Base-by-base conservation (phyloP, 768 basidiomycete genomes). In the Boletus speciosus region DNA sequence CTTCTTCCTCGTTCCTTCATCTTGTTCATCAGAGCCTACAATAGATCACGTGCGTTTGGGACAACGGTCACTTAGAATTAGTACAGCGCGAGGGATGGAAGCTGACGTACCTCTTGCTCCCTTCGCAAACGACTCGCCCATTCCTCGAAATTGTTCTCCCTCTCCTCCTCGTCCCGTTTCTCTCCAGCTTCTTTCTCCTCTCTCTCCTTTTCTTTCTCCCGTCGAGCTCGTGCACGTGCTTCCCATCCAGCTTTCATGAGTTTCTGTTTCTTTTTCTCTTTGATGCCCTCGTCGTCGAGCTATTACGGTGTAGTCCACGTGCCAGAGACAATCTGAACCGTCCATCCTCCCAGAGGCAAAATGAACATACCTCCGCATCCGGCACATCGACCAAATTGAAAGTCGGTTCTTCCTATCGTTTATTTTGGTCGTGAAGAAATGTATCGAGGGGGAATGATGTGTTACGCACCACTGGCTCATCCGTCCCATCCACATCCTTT, bases 161-260 rank as follows among this genome's bases (percentile, higher is more conserved):
- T 77, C 60, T 91, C 88, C 50, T 88, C 85, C 49, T 85, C 86
- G 49, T 88, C 86, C 47, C 81, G 77, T 44, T 76, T 74, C 56
- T 84, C 82, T 51, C 80, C 84, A 1, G 81, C 81, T 51, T 73
- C 77, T 10, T 74, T 71, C 56, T 89, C 89, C 56, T 86, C 87
- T 42, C 80, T 81, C 65, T 94, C 93, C 12, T 83, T 82, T 62
- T 92, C 89, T 62, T 97, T 97, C 70, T 98, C 96, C 29, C 84
- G 84, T 61, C 88, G 82, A 0, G 84, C 83, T 1, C 92, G 85
- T 34, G 84, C 82, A 21, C 97, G 86, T 0, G 95, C 93, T 54
- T 98, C 96, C 68, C 87, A 94, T 1, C 91, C 92, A 0, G 94
- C 93, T 69, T 97, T 98, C 74, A 95, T 75, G 32, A 98, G 78